phyloP scores from a whole-genome alignment of 2,329 filamentous ascomycete genomes.

The Capronia epimyces region DNA sequence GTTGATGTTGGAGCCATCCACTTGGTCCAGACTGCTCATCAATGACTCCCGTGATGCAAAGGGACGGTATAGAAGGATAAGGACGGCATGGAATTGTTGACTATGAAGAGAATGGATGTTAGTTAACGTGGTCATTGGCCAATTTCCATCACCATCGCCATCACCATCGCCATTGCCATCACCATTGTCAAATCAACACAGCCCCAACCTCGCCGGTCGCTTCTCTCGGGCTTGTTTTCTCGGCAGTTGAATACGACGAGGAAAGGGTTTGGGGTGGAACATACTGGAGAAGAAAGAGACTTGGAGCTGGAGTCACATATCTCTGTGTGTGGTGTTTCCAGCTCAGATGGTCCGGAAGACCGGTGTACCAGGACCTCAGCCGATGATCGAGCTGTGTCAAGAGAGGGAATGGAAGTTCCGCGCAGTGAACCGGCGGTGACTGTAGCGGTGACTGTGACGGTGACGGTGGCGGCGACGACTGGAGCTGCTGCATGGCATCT shows the following conservation, averaged over 20 bases:
- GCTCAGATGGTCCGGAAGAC: background rate
- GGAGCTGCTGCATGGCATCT: background rate
- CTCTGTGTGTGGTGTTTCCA: background rate
- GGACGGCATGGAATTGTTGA: conserved; percentile 5
- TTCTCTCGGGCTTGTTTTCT: too few relatives aligned
- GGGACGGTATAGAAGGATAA: conserved; percentile 1
- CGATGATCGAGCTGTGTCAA: background rate
- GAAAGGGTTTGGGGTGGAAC: background rate
- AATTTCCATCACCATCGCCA: too few relatives aligned
- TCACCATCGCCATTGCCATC: too few relatives aligned
- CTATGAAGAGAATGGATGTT: too few relatives aligned
- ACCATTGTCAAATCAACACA: too few relatives aligned
- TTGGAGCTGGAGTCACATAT: background rate
- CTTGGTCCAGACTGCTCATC: background rate
- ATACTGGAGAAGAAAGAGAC: conserved; percentile 5
- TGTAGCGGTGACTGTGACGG: too few relatives aligned
- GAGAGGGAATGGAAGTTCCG: background rate
- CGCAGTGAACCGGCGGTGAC: background rate
- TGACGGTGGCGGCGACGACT: too few relatives aligned
- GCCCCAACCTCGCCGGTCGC: too few relatives aligned
- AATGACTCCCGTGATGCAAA: background rate
- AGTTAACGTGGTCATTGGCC: too few relatives aligned
- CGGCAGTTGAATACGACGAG: background rate
- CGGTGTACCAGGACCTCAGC: background rate
- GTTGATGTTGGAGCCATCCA: background rate